Evolutionary conservation across 2,329 filamentous ascomycete species (phyloP), one percentile per base, ranked within the genome.

Genomic region (Fusarium tricinctum): DNA sequence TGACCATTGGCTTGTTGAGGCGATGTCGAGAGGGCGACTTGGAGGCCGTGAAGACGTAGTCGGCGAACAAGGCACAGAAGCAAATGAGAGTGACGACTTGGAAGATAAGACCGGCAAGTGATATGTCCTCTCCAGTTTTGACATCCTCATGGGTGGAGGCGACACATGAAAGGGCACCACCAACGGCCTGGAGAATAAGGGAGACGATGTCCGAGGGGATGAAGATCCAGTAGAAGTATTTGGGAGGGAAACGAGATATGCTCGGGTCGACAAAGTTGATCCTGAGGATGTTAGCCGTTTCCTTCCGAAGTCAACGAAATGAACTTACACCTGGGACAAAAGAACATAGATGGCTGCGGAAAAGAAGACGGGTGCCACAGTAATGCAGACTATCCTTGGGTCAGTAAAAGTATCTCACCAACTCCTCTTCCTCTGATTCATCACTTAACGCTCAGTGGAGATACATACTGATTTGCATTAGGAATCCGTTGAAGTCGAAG

Each of bases 401-500:
- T 68, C n/a, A 64, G 59, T 60, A 30, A 57, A 40, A 28, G 13
- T 40, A 8, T 6, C 8, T n/a, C 2, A 17, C n/a, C n/a, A 3
- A 50, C 8, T 26, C 28, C 15, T 44, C n/a, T 20, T 22, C 7
- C 17, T 23, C 14, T 35, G 9, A 17, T 15, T 40, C 10, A 6
- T 22, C n/a, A 19, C 30, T 33, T 6, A 10, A 38, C 35, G 17
- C 14, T 23, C 8, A 10, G 17, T 9, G 53, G 8, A n/a, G 19
- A 5, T 7, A 73, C 71, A n/a, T 88, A 83, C 84, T 80, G 60
- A 90, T 89, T 73, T 91, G 87, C n/a, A 90, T 83, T 70, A 91
- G 81, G 71, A 91, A 92, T 0, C 83, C 86, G 10, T 72, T 73
- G 70, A 89, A 84, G 43, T 74, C 78, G 71, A 88, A 91, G 0